A percentile compares a stretch with the other conserved stretches of the same genome.
Conservation (phyloP, 257 asterid genomes). For the Penstemon newberryi region DNA sequence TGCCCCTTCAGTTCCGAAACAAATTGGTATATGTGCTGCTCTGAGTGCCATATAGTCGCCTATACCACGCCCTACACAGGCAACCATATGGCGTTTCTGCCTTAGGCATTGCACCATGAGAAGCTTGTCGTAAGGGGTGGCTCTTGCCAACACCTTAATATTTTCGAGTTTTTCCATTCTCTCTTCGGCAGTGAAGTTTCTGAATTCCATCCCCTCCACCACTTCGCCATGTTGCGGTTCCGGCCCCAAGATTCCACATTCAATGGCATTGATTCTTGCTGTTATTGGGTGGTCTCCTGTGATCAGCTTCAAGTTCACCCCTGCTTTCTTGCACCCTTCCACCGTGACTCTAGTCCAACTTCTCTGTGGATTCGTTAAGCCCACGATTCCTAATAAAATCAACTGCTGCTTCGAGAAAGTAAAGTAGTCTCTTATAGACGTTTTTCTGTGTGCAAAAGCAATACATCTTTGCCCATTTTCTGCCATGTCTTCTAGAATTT, state of each 20-base stretch:
- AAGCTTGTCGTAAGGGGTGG: conserved; percentile 29
- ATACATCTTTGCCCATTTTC: conserved; percentile 34
- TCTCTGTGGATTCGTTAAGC: conserved; percentile 18
- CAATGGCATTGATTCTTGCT: conserved; percentile 24
- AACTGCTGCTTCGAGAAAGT: conserved; percentile 19
- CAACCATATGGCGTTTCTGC: conserved; percentile 29
- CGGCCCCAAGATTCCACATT: conserved; percentile 24
- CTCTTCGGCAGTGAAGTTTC: conserved; percentile 22
- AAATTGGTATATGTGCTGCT: conserved; percentile 28
- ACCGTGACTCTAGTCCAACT: conserved; percentile 6
- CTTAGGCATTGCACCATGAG: conserved; percentile 32
- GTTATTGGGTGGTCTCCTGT: conserved; percentile 31
- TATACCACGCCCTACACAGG: conserved; percentile 25
- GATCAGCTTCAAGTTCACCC: conserved; percentile 30
- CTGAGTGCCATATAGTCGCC: conserved; percentile 27
- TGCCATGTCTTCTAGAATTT: conserved; percentile 30
- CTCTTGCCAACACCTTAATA: conserved; percentile 31
- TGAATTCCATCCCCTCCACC: conserved; percentile 26
- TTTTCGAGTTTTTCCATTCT: conserved; percentile 25
- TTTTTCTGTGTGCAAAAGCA: conserved; percentile 35
- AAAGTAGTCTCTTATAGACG: conserved; percentile 26
- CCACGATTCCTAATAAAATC: conserved; percentile 29
- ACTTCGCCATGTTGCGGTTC: not conserved
- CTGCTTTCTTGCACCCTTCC: conserved; percentile 23
- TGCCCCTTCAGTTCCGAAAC: conserved; percentile 28